phyloP scores from a whole-genome alignment of 129 eudicot species.

The Artemisia tridentata region DNA sequence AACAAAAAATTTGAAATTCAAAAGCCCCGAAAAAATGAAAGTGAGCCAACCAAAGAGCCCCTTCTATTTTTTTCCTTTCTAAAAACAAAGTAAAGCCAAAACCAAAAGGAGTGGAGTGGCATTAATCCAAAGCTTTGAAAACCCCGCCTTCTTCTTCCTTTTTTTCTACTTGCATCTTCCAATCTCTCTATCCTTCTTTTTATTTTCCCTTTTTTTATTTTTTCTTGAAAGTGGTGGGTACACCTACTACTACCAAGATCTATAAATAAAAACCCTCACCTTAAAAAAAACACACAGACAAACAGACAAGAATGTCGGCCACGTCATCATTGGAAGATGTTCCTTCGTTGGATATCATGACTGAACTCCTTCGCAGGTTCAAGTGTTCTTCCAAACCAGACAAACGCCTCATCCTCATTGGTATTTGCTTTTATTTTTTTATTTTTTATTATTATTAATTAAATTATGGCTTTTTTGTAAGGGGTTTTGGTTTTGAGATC shows the following conservation, averaged over 20 bases:
- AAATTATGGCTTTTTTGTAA: neutral
- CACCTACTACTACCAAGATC: constrained; percentile 23
- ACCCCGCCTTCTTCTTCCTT: constrained; percentile 41
- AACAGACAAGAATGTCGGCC: constrained; percentile 30
- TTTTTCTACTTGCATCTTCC: neutral
- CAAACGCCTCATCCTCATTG: constrained; percentile 55
- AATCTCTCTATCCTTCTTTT: neutral
- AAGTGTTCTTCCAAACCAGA: constrained; percentile 51
- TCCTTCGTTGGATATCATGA: constrained; percentile 45
- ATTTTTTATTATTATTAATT: no score
- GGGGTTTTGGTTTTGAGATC: constrained; percentile 27
- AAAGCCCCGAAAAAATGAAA: no score
- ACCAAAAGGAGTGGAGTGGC: constrained; percentile 13
- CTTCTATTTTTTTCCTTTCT: no score
- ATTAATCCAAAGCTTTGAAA: constrained; percentile 26
- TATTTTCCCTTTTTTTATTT: neutral
- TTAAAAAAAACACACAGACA: neutral
- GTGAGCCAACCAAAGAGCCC: no score
- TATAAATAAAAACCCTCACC: neutral
- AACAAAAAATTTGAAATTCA: no score
- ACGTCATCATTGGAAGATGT: constrained; percentile 44
- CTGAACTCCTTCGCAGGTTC: constrained; percentile 56
- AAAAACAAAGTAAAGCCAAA: neutral
- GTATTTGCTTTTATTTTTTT: constrained; percentile 12
- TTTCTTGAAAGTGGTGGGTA: constrained; percentile 21